A percentile compares a stretch with the other conserved stretches of the same genome.
Evolutionary conservation across 2,329 filamentous ascomycete species (phyloP).

Genomic region (Fragosphaeria purpurea): DNA sequence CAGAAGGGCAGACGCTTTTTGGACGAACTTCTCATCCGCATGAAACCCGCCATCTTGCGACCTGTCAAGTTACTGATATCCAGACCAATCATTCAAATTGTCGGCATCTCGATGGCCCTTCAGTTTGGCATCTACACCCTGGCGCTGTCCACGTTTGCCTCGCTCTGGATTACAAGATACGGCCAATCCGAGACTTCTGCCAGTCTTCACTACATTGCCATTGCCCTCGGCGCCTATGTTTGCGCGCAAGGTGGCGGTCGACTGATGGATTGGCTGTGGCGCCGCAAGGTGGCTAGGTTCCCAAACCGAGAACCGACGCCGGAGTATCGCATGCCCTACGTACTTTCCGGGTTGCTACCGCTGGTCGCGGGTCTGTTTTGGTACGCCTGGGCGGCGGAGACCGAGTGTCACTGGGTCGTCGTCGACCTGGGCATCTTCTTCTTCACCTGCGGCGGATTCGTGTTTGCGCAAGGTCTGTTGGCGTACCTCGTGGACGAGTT

Average conservation of each 20-base stretch:
- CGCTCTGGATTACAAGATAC: not conserved
- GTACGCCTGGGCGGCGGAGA: not conserved
- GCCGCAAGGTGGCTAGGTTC: not conserved
- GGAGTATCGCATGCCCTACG: not conserved
- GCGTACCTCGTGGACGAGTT: not conserved
- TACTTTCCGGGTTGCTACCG: not conserved
- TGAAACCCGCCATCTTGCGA: not conserved
- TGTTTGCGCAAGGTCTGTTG: not conserved
- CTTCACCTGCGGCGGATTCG: not conserved
- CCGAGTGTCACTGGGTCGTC: not conserved
- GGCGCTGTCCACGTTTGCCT: not conserved
- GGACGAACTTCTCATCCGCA: too few species aligned
- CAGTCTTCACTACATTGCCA: not conserved
- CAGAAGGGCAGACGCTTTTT: not conserved
- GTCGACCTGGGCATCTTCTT: not conserved
- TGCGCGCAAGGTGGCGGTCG: not conserved
- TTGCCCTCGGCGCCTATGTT: not conserved
- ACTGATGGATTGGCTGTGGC: constrained; percentile 2
- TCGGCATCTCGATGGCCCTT: not conserved
- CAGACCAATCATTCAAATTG: not conserved
- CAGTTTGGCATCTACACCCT: not conserved
- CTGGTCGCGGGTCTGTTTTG: not conserved
- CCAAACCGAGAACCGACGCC: not conserved
- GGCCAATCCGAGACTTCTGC: not conserved
- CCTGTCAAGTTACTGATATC: not conserved